These are phyloP conservation scores for Polychaeton citri DNA, from an alignment of 2,329 filamentous ascomycete genomes.

Conservation along the genomic window DNA sequence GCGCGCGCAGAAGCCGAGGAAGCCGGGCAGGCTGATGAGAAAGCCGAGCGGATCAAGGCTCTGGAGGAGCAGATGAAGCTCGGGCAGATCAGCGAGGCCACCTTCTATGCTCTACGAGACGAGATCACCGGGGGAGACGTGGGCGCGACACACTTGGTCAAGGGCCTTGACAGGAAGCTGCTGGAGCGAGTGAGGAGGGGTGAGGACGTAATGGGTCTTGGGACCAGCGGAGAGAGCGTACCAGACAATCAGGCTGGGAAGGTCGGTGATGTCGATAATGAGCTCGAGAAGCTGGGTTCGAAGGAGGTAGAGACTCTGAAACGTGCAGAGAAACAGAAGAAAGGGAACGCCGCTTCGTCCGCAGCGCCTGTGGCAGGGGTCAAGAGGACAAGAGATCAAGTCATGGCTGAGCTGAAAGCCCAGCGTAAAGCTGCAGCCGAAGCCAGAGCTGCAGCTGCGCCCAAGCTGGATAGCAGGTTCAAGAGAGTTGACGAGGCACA, in stretches of 20 bases:
- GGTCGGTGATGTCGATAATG: conserved; percentile 26
- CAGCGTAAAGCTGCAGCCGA: conserved; percentile 34
- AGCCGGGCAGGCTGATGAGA: conserved; percentile 41
- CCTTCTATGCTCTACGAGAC: conserved; percentile 60
- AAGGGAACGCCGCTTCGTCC: conserved; percentile 33
- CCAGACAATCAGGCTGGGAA: conserved; percentile 12
- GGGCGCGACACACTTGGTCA: conserved; percentile 71
- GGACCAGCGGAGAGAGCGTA: conserved; percentile 16
- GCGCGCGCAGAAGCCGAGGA: conserved; percentile 37
- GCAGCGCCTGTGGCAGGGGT: conserved; percentile 28
- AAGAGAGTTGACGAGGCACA: conserved; percentile 24
- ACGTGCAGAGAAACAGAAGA: conserved; percentile 42
- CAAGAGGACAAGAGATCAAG: conserved; percentile 45
- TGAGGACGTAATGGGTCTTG: conserved; percentile 40
- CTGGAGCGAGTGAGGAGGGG: conserved; percentile 55
- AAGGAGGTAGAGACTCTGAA: conserved; percentile 59
- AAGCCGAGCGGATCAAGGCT: conserved; percentile 56
- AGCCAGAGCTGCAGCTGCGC: conserved; percentile 29
- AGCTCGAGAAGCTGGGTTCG: conserved; percentile 40
- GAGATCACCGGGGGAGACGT: conserved; percentile 75
- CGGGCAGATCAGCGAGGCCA: conserved; percentile 67
- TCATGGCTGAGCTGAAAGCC: conserved; percentile 45
- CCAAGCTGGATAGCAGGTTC: conserved; percentile 27
- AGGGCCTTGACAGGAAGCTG: conserved; percentile 78
- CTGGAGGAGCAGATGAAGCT: conserved; percentile 72